These are phyloP conservation scores for Paracorniculantispora psalliotae DNA, from an alignment of 2,329 filamentous ascomycete species.

Conservation along the genomic window DNA sequence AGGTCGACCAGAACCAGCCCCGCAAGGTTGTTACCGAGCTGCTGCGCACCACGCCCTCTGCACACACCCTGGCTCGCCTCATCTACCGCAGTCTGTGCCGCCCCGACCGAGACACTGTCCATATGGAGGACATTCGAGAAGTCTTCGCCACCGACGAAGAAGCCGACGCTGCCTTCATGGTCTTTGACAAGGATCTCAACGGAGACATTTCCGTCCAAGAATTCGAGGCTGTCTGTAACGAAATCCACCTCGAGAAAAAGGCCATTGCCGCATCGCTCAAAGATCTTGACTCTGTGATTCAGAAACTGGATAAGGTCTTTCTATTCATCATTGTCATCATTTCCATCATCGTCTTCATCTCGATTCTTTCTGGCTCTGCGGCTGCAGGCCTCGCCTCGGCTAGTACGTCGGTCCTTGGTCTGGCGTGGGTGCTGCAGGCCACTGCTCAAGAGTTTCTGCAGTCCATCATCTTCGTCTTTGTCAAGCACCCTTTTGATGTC, in stretches of 20 bases:
- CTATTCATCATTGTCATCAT: slow-evolving; percentile 81
- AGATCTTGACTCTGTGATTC: slow-evolving; percentile 88
- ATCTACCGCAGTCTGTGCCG: slow-evolving; percentile 80
- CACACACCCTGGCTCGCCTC: slow-evolving; percentile 80
- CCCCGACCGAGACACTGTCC: slow-evolving; percentile 70
- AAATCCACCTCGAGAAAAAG: slow-evolving; percentile 91
- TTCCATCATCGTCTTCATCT: slow-evolving; percentile 79
- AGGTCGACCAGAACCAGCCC: slow-evolving; percentile 68
- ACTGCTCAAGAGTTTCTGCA: slow-evolving; percentile 94
- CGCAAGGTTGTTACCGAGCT: slow-evolving; percentile 79
- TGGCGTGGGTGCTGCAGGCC: slow-evolving; percentile 88
- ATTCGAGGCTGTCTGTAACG: slow-evolving; percentile 85
- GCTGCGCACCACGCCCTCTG: slow-evolving; percentile 64
- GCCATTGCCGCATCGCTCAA: slow-evolving; percentile 92
- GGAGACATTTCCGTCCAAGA: slow-evolving; percentile 96
- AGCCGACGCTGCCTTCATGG: slow-evolving; percentile 79
- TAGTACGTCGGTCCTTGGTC: slow-evolving; percentile 78
- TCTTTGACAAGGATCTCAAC: slow-evolving; percentile 96
- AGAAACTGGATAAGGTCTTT: slow-evolving; percentile 84
- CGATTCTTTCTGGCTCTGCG: slow-evolving; percentile 84
- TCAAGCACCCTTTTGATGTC: slow-evolving; percentile 96
- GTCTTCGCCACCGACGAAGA: slow-evolving; percentile 82
- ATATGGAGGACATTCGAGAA: slow-evolving; percentile 68
- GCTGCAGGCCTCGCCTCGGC: slow-evolving; percentile 85
- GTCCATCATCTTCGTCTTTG: slow-evolving; percentile 90